Percentiles rank a stretch among this genome's conserved stretches.
Evolutionary conservation across 2,329 filamentous ascomycete species (phyloP).

Genomic region (Moelleriella libera): DNA sequence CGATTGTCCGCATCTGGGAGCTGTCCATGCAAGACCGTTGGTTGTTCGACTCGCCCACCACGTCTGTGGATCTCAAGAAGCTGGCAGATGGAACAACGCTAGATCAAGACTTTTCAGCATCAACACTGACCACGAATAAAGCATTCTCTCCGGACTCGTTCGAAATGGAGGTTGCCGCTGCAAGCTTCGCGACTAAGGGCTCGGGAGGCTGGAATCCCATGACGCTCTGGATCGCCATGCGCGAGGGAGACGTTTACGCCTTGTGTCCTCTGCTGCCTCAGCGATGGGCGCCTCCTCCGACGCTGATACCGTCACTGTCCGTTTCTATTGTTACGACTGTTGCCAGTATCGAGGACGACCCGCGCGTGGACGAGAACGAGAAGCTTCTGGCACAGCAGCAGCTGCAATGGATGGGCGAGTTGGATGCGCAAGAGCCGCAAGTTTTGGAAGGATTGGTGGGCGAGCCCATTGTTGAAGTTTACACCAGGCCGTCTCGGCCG

Average conservation of each 20-base stretch:
- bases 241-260: slow-evolving; percentile 83
- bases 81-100: slow-evolving; percentile 70
- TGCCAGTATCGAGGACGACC: slow-evolving; percentile 46
- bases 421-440: slow-evolving; percentile 47
- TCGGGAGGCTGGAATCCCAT: slow-evolving; percentile 86
- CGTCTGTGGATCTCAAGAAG: slow-evolving; percentile 80
- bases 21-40: slow-evolving; percentile 69
- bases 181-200: slow-evolving; percentile 55
- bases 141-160: slow-evolving; percentile 79
- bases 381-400: slow-evolving; percentile 50
- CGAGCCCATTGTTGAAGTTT: slow-evolving; percentile 40
- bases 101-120: slow-evolving; percentile 72
- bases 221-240: slow-evolving; percentile 96
- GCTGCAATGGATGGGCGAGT: slow-evolving; percentile 52
- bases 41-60: slow-evolving; percentile 71
- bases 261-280: slow-evolving; percentile 79
- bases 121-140: slow-evolving; percentile 57
- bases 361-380: slow-evolving; percentile 32
- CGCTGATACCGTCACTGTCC: slow-evolving; percentile 68
- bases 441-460: slow-evolving; percentile 33
- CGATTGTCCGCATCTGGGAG: slow-evolving; percentile 83
- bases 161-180: slow-evolving; percentile 88
- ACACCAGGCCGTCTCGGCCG: slow-evolving; percentile 39
- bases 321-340: slow-evolving; percentile 69
- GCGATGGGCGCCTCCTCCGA: slow-evolving; percentile 67